phyloP scores from a whole-genome alignment of 2,329 filamentous ascomycete species.

The Colletotrichum echinochloae region DNA sequence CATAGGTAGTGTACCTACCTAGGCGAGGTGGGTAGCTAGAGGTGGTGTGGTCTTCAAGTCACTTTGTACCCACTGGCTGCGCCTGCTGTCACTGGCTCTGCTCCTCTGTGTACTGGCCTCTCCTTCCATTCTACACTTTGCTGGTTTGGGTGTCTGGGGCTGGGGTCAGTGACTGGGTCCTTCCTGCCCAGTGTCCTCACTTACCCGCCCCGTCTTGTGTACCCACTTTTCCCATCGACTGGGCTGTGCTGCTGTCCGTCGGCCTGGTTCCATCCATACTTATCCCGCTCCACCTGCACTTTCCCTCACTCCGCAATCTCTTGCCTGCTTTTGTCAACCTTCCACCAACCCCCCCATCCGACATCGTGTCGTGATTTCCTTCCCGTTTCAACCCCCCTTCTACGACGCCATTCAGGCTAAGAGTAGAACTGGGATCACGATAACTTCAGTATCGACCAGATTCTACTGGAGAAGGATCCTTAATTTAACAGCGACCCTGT shows the following conservation, averaged over 20 bases:
- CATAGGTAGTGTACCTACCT: too few species aligned
- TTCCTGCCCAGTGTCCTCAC: conserved; percentile 12
- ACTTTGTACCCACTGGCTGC: not conserved
- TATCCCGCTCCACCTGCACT: conserved; percentile 42
- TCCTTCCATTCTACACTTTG: conserved; percentile 18
- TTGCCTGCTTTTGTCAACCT: conserved; percentile 26
- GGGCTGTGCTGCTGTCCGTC: conserved; percentile 39
- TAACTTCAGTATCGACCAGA: not conserved
- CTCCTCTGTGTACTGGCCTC: not conserved
- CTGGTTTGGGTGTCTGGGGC: conserved; percentile 11
- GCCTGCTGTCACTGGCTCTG: not conserved
- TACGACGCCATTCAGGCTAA: conserved; percentile 14
- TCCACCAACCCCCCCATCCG: conserved; percentile 35
- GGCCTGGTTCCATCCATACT: conserved; percentile 38
- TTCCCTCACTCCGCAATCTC: conserved; percentile 34
- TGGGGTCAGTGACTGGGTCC: conserved; percentile 17
- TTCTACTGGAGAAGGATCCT: not conserved
- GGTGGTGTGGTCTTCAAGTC: too few species aligned
- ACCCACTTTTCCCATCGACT: conserved; percentile 35
- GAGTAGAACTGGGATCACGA: conserved; percentile 23
- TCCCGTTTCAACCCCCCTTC: conserved; percentile 34
- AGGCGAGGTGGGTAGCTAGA: not conserved
- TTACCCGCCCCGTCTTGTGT: conserved; percentile 29
- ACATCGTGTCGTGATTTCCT: conserved; percentile 31
- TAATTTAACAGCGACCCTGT: conserved; percentile 4